Conservation (phyloP, 2,329 filamentous ascomycete genomes). For the Penicillium corylophilum region DNA sequence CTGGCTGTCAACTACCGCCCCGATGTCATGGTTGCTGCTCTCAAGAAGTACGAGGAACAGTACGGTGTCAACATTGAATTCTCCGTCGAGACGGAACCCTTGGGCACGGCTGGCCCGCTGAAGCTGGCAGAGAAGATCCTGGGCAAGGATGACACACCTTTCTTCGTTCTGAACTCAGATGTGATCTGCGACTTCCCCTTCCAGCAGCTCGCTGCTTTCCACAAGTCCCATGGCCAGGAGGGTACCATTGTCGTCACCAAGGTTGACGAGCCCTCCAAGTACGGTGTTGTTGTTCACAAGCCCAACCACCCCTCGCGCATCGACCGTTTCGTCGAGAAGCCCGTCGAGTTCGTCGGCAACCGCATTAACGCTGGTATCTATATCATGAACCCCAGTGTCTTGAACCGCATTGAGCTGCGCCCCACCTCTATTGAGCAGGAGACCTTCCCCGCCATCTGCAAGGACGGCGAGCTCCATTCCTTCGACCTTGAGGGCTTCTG, state of each 20-base stretch:
- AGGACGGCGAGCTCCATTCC: slow-evolving; percentile 86
- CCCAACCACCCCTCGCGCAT: slow-evolving; percentile 86
- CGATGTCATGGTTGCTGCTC: slow-evolving; percentile 92
- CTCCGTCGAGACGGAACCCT: slow-evolving; percentile 91
- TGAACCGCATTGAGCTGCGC: slow-evolving; percentile 89
- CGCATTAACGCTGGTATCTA: slow-evolving; percentile 98
- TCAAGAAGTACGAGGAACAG: slow-evolving; percentile 90
- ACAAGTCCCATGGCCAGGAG: slow-evolving; percentile 89
- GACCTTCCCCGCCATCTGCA: slow-evolving; percentile 92
- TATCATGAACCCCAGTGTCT: slow-evolving; percentile 89
- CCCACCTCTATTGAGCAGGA: slow-evolving; percentile 98
- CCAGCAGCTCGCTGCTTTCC: slow-evolving; percentile 83
- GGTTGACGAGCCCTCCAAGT: slow-evolving; percentile 98
- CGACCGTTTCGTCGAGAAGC: slow-evolving; percentile 99
- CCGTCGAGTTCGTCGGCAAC: slow-evolving; percentile 97
- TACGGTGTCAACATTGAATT: slow-evolving; percentile 96
- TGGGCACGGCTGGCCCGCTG: slow-evolving; percentile 90
- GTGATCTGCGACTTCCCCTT: slow-evolving; percentile 98
- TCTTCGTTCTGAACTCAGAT: slow-evolving; percentile 98
- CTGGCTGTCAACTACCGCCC: slow-evolving; percentile 98
- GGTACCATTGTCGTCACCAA: slow-evolving; percentile 98
- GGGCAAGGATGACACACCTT: slow-evolving; percentile 87
- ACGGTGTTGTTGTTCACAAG: slow-evolving; percentile 97
- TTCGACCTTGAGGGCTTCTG: slow-evolving; percentile 97
- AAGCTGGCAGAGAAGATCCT: slow-evolving; percentile 93